Conservation (phyloP, 805 yeast genomes). For the Brettanomyces sp. region DNA sequence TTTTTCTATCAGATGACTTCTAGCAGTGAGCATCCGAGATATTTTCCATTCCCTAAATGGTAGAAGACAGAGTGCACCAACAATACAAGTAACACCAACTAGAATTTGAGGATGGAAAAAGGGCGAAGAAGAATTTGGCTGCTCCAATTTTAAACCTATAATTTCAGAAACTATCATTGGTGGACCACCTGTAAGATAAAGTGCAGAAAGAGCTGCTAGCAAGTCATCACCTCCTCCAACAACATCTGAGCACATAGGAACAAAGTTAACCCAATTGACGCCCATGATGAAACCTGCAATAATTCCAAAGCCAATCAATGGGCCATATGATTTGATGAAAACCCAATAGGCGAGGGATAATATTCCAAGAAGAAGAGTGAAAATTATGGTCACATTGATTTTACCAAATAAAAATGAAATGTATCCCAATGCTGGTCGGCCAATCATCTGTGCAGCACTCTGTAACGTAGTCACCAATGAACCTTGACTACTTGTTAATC, state of each 20-base stretch:
- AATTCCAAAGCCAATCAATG: slow-evolving; percentile 34
- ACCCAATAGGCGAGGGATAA: slow-evolving; percentile 42
- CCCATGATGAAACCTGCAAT: slow-evolving; percentile 38
- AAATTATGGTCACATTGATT: slow-evolving; percentile 32
- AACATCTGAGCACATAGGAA: slow-evolving; percentile 26
- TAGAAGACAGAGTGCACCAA: slow-evolving; percentile 33
- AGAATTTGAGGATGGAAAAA: slow-evolving; percentile 54
- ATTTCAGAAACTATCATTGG: slow-evolving; percentile 25
- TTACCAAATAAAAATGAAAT: slow-evolving; percentile 40
- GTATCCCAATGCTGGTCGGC: slow-evolving; percentile 41
- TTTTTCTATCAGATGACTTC: slow-evolving; percentile 7
- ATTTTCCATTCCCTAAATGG: slow-evolving; percentile 51
- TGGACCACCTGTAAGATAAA: slow-evolving; percentile 20
- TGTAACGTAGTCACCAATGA: slow-evolving; percentile 37
- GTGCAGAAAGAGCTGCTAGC: slow-evolving; percentile 19
- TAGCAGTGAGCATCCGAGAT: slow-evolving; percentile 26
- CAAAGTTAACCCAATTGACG: slow-evolving; percentile 31
- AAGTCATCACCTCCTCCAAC: slow-evolving; percentile 24
- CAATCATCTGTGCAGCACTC: slow-evolving; percentile 38
- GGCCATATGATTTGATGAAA: slow-evolving; percentile 31
- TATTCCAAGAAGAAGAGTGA: slow-evolving; percentile 27
- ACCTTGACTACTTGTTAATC: slow-evolving; percentile 36
- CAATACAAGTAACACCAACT: slow-evolving; percentile 39
- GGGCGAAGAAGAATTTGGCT: slow-evolving; percentile 28
- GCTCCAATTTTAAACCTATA: slow-evolving; percentile 20